Base-by-base conservation (phyloP, 2,329 filamentous ascomycete genomes). In the Aspergillus quadrilineatus region DNA sequence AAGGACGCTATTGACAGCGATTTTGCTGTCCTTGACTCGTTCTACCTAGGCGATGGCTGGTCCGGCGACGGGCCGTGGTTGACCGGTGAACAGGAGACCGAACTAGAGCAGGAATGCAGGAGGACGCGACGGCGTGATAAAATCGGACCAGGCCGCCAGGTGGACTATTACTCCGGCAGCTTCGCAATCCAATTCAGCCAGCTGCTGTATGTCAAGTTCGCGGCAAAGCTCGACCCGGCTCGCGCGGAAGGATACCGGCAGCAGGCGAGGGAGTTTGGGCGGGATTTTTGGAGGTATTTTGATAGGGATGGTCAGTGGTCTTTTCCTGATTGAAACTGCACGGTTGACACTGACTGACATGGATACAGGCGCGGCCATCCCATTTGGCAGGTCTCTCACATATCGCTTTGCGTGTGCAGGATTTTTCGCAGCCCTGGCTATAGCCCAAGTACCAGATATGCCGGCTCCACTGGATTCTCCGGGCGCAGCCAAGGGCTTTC, bases 151-250 rank as follows among this genome's bases (percentile, higher is more conserved):
- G 56, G 50, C 6, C 3, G 55, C n/a, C 56, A 63, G 45, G 55
- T 51, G n/a, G 60, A 63, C 48, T 63, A 63, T 52, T 63, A 63
- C 45, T 63, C 60, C 1, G 60, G 60, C 15, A 63, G 60, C 14
- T 63, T 63, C 50, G 60, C 60, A 34, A 63, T 63, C 15, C 60
- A 63, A 51, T 63, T 61, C 44, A 60, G 59, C n/a, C 60, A 60
- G 54, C 48, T 61, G 39, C 42, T 63, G 17, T 63, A 58, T 54
- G 56, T 44, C 3, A 61, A 44, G 28, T 60, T 44, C 44, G 34
- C 56, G 44, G 47, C 36, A n/a, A 37, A 29, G 14, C 32, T 58
- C 26, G 51, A 60, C 22, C 51, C 29, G 0, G 42, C 36, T 26
- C 41, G 58, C 12, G 52, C 50, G 28, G 48, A 48, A 43, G 36